Evolutionary conservation across 2,329 filamentous ascomycete species (phyloP), one percentile per base, ranked within the genome.

Genomic region (Colletotrichum orchidophilum): DNA sequence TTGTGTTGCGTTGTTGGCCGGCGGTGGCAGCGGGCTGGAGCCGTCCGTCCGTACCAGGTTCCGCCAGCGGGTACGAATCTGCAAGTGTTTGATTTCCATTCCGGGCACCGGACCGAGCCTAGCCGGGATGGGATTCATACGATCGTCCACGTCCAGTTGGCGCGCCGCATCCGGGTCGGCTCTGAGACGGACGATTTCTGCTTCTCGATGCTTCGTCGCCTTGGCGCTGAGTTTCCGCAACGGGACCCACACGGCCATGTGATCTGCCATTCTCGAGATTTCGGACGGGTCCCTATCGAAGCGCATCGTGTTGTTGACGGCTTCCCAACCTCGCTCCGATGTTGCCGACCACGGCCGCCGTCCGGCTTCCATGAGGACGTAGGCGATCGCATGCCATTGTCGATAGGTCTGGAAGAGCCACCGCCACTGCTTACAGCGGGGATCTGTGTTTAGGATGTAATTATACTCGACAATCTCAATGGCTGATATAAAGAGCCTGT

Each of bases 401-500:
- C 84, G 83, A 66, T 87, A 87, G 0, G 85, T 87, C 73, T 83
- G 81, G 73, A 85, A 86, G 2, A 87, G 76, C 86, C 86, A 88
- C 24, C 81, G 77, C 77, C 85, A 88, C 46, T 83, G 82, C 60
- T 81, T 81, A 73, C 81, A 83, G 7, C 83, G 79, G 7, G 78
- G 75, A 53, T 94, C 91, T 0, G 86, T 88, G 75, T 92, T 89
- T 15, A 95, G 82, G 1, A 93, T 84, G 59, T 91, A 84, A 21
- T 88, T 88, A 77, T 93, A 81, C 78, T 95, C 93, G 57, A 94
- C 87, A 29, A 95, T 90, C 76, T 95, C 93, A 29, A 95, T 87
- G 2, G 92, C 91, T 0, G 91, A 92, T 27, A 91, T 82, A 77
- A 94, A 93, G 1, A 95, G 84, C 68, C 90, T 90, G 72, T 94